Percentiles rank a stretch among this genome's conserved stretches.
Conservation (phyloP, 371 early-diverging fungal species). For the Syncephalastrum racemosum region DNA sequence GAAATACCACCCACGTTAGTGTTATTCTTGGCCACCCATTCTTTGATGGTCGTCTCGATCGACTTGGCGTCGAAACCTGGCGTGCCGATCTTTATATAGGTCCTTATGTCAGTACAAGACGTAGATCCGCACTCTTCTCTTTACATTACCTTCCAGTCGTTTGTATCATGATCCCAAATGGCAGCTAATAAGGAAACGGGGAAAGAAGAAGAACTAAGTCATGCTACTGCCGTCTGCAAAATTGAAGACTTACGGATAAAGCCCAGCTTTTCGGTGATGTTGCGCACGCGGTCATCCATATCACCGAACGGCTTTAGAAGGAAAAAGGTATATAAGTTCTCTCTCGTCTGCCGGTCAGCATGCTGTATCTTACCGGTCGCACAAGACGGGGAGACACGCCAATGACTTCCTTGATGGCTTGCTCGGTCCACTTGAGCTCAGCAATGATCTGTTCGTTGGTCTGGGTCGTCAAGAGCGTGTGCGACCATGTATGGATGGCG, state of each 20-base stretch:
- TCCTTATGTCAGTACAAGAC: background rate
- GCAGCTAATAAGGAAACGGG: constrained; percentile 7
- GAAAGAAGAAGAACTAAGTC: background rate
- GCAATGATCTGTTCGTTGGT: constrained; percentile 59
- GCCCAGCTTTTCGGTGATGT: constrained; percentile 43
- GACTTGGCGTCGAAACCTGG: constrained; percentile 12
- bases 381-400: constrained; percentile 35
- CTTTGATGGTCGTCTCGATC: constrained; percentile 23
- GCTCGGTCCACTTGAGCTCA: constrained; percentile 62
- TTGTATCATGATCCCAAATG: constrained; percentile 26
- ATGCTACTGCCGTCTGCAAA: background rate
- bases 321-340: constrained; percentile 7
- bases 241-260: constrained; percentile 23
- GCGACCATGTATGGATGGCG: constrained; percentile 60
- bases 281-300: constrained; percentile 57
- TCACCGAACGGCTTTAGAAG: constrained; percentile 62
- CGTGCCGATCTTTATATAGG: constrained; percentile 4
- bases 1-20: constrained; percentile 36
- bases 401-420: constrained; percentile 54
- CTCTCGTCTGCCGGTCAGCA: background rate
- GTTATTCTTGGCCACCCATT: constrained; percentile 32
- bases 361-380: constrained; percentile 19
- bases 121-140: background rate
- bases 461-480: constrained; percentile 50
- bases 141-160: constrained; percentile 16